Evolutionary conservation across 1,284 basidiomycete species (phyloP), one percentile per base, ranked within the genome.

Genomic region (Pyrrhoderma noxium): DNA sequence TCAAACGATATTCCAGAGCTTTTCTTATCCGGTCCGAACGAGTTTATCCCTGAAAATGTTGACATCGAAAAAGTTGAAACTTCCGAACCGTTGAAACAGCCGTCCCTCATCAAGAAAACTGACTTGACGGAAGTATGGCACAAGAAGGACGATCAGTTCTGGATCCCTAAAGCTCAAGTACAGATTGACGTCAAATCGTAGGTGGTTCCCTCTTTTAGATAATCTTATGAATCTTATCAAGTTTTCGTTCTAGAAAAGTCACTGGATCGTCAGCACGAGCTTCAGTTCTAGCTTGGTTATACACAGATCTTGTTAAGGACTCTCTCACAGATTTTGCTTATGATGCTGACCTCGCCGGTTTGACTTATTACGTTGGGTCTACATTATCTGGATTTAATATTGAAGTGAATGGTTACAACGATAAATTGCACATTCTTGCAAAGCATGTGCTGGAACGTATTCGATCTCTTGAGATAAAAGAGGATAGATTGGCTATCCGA

Each of bases 141-240:
- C 70, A 98, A 98, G 74, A 93, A 93, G 63, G 94, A 98, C 64
- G 93, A 98, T 66, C 79, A 77, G 55, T 97, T 94, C 72, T 95
- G 91, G 88, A 80, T 94, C 3, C 94, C 94, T 0, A 90, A 90
- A 62, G 90, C 90, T 1, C 73, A 78, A 54, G 75, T 83, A n/a
- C 66, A 82, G 51, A 72, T 92, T 47, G 79, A 88, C 57, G 70
- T 91, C 41, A 74, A 83, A 59, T 87, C 79, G 86, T 86, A 60
- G 43, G 65, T 31, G 27, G 5, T 61, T 44, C n/a, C n/a, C n/a
- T n/a, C n/a, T n/a, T n/a, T n/a, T n/a, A n/a, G n/a, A n/a, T n/a
- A n/a, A n/a, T n/a, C n/a, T n/a, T n/a, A 35, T 31, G 35, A 23
- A 43, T 50, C 47, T 35, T 41, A 18, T 21, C 44, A n/a, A 45